Evolutionary conservation across 352 stramenopile genomes (phyloP), one percentile per base, ranked within the genome.

Genomic region (Globisporangium ultimum): DNA sequence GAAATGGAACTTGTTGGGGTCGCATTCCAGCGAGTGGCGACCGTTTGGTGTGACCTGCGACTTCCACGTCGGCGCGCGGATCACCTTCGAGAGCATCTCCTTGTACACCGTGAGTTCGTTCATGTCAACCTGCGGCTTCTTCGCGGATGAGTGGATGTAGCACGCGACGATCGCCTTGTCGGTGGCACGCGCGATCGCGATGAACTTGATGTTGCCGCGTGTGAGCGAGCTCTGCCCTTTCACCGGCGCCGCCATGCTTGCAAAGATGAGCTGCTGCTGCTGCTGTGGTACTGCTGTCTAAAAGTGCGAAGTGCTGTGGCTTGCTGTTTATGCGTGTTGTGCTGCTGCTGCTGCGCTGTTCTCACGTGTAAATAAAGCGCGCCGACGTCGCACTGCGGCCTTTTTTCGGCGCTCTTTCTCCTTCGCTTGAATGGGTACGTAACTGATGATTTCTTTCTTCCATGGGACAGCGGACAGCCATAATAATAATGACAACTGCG

Each of bases 1-100:
- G 61, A 93, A 93, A 64, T 95, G 83, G 64, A 93, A 93, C 70
- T 95, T 95, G 70, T 93, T 93, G 13, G 80, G 81, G 56, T 93
- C 81, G 61, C 85, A 93, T 52, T 95, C 83, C 53, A 95, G 80
- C 59, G 85, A 93, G 68, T 95, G 83, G 61, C 84, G 79, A 46
- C 78, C 80, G 61, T 95, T 93, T n/a, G 81, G 85, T 46, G 80
- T 88, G 43, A 95, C 85, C 60, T 95, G 85, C 43, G 83, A 68
- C 76, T 93, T 91, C 83, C 83, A 93, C 68, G 84, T 95, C 42
- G 85, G 83, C 48, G 83, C 83, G 40, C 78, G 79, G 55, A 93
- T 87, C 45, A 95, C 83, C 61, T 93, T 95, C 51, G 62, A 68
- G 42, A 92, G 68, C 85, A 93, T 95, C 49, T 93, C 81, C 58